Conservation (phyloP, 2,329 filamentous ascomycete genomes). For the Rasamsonia emersonii region DNA sequence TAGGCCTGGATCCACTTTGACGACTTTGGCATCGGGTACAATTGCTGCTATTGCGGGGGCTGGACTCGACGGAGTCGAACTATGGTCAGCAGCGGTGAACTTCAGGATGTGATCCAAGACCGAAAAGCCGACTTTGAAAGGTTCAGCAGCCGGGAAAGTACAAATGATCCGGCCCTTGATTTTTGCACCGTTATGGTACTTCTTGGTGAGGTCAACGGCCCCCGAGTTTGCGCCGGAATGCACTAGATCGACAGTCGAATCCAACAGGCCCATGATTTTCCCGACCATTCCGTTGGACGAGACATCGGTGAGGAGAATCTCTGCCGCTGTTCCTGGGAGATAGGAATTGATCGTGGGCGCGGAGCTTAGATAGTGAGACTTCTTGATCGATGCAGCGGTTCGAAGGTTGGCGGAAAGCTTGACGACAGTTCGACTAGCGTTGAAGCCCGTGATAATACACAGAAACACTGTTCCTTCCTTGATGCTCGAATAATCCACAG, state of each 20-base stretch:
- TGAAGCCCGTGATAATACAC: constrained; percentile 68
- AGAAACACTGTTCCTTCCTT: constrained; percentile 79
- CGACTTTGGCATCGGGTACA: constrained; percentile 68
- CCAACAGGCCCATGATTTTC: constrained; percentile 84
- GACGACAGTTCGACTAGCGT: constrained; percentile 69
- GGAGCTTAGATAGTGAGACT: constrained; percentile 57
- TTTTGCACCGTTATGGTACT: constrained; percentile 76
- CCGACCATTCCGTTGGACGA: constrained; percentile 68
- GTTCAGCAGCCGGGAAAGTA: constrained; percentile 70
- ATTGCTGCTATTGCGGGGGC: constrained; percentile 53
- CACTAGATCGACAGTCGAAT: constrained; percentile 81
- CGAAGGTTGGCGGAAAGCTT: constrained; percentile 71
- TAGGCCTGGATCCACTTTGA: constrained; percentile 68
- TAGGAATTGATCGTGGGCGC: constrained; percentile 85
- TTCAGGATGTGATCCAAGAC: constrained; percentile 74
- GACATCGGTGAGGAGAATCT: constrained; percentile 71
- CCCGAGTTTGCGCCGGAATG: constrained; percentile 72
- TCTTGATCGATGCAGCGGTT: constrained; percentile 59
- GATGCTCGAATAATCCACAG: constrained; percentile 56
- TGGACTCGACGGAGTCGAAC: constrained; percentile 37
- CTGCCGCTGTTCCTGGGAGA: constrained; percentile 82
- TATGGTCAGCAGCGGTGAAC: constrained; percentile 37
- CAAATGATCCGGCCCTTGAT: constrained; percentile 80
- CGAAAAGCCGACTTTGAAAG: constrained; percentile 79
- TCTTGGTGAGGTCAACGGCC: constrained; percentile 61